These are phyloP conservation scores for Rhizopogon salebrosus DNA, from an alignment of 768 basidiomycete genomes.

Conservation along the genomic window DNA sequence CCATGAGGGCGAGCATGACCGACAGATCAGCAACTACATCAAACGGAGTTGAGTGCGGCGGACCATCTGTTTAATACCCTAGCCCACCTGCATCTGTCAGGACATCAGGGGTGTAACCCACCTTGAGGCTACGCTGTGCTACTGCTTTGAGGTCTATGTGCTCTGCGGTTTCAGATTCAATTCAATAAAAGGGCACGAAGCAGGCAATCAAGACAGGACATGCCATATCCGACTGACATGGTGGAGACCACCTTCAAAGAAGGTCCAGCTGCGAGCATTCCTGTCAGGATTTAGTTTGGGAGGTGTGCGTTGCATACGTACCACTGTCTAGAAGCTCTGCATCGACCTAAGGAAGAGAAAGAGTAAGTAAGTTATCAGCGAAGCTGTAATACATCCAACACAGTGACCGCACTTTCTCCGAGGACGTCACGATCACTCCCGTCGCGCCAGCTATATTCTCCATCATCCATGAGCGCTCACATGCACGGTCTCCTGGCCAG, in stretches of 20 bases:
- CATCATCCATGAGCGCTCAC: conserved; percentile 66
- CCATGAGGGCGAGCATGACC: conserved; percentile 92
- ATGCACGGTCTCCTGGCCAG: conserved; percentile 51
- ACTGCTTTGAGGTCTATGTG: conserved; percentile 68
- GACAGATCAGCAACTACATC: conserved; percentile 79
- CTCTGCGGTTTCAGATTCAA: conserved; percentile 43
- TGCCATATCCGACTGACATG: conserved; percentile 88
- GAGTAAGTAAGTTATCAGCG: not conserved
- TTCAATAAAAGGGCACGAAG: not conserved
- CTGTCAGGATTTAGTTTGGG: not conserved
- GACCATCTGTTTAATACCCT: not conserved
- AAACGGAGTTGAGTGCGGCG: not conserved
- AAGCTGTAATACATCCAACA: not conserved
- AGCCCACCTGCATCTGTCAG: conserved; percentile 80
- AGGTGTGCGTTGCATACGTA: conserved; percentile 9
- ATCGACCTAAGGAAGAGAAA: conserved; percentile 48
- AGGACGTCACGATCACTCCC: conserved; percentile 60
- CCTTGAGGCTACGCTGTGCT: conserved; percentile 53
- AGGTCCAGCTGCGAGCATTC: conserved; percentile 56
- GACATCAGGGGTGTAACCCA: conserved; percentile 94
- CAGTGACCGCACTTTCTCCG: conserved; percentile 56
- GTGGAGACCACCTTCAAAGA: conserved; percentile 82
- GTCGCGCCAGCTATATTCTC: conserved; percentile 62
- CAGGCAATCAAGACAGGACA: conserved; percentile 10
- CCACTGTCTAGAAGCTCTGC: conserved; percentile 49